phyloP scores from a whole-genome alignment of 2,329 filamentous ascomycete species.

The Ceratocystis colombiana region DNA sequence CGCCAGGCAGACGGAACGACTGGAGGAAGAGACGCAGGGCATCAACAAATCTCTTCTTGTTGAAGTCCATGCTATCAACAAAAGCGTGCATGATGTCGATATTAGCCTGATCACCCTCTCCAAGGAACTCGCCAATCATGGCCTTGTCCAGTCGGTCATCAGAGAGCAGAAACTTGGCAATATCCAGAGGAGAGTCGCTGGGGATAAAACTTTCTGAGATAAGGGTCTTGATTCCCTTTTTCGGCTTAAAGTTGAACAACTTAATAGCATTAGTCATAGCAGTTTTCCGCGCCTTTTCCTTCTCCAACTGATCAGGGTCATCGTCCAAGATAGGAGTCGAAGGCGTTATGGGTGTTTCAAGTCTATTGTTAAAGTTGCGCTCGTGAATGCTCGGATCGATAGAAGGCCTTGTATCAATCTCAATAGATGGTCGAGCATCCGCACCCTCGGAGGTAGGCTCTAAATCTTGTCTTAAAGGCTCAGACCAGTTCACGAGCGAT shows the following conservation, averaged over 20 bases:
- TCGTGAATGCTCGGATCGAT: slow-evolving; percentile 58
- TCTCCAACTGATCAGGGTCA: slow-evolving; percentile 88
- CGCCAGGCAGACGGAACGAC: slow-evolving; percentile 85
- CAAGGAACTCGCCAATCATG: slow-evolving; percentile 85
- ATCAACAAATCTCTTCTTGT: slow-evolving; percentile 83
- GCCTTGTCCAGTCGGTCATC: slow-evolving; percentile 85
- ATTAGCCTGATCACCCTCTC: slow-evolving; percentile 85
- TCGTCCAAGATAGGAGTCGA: slow-evolving; percentile 69
- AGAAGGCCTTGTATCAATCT: slow-evolving; percentile 44
- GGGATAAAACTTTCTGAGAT: slow-evolving; percentile 78
- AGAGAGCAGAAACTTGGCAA: slow-evolving; percentile 69
- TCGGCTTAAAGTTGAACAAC: slow-evolving; percentile 97
- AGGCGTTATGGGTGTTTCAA: slow-evolving; percentile 41
- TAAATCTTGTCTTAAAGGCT: slow-evolving; percentile 50
- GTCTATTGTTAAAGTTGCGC: slow-evolving; percentile 49
- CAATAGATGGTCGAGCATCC: slow-evolving; percentile 35
- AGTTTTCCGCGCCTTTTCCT: slow-evolving; percentile 86
- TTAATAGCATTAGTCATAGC: slow-evolving; percentile 79
- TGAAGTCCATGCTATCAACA: slow-evolving; percentile 90
- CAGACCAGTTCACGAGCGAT: slow-evolving; percentile 87
- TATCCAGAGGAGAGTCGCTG: slow-evolving; percentile 66
- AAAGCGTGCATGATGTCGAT: slow-evolving; percentile 98
- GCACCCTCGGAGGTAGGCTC: slow-evolving; percentile 31
- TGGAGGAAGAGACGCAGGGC: slow-evolving; percentile 85
- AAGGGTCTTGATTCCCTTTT: slow-evolving; percentile 77